A percentile compares a stretch with the other conserved stretches of the same genome.
Conservation (phyloP, 164 flowering plant genomes). For the Magnolia sinica region DNA sequence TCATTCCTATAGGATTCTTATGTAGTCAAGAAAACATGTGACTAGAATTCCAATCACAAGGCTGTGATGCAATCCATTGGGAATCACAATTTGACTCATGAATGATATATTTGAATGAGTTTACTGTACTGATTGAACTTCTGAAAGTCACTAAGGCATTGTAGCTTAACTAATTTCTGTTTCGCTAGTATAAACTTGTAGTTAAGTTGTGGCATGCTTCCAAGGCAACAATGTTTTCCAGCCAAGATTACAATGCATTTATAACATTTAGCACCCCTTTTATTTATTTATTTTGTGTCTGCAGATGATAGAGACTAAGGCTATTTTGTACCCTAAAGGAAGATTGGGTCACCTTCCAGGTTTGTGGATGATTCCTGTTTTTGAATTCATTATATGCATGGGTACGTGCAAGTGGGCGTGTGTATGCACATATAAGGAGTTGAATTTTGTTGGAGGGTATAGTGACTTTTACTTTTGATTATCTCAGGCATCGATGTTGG, state of each 20-base stretch:
- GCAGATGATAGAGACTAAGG: conserved; percentile 58
- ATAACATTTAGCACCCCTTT: neutral
- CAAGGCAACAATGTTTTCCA: neutral
- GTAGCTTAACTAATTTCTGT: too few species aligned
- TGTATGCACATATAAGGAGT: neutral
- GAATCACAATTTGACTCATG: too few species aligned
- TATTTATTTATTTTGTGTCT: neutral
- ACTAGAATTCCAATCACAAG: too few species aligned
- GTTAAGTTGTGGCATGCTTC: neutral
- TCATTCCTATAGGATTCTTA: too few species aligned
- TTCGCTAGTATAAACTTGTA: neutral
- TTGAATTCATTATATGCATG: neutral
- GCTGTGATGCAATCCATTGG: too few species aligned
- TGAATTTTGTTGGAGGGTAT: neutral
- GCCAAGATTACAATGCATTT: neutral
- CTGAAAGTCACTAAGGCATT: too few species aligned
- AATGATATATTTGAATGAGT: too few species aligned
- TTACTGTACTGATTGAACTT: too few species aligned
- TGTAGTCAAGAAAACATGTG: too few species aligned
- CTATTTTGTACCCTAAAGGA: conserved; percentile 42
- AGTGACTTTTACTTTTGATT: conserved; percentile 6
- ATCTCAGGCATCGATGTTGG: conserved; percentile 81
- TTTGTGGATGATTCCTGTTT: conserved; percentile 20
- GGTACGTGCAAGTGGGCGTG: too few species aligned
- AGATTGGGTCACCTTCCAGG: conserved; percentile 72